Evolutionary conservation across 495 filamentous ascomycete species (phyloP).

Genomic region (Chaetomium fimeti): DNA sequence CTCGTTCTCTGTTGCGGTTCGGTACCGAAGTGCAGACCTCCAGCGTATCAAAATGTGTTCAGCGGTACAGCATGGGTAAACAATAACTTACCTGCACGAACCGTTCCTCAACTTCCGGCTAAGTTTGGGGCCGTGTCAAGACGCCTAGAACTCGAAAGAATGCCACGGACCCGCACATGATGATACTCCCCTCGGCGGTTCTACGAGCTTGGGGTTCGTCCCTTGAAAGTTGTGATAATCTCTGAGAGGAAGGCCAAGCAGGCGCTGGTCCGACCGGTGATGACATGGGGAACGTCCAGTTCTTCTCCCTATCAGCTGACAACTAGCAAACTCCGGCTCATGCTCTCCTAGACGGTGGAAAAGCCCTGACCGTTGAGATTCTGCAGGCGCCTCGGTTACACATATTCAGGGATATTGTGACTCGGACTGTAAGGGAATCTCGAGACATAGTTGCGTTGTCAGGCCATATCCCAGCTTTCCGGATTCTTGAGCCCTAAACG

Average conservation of each 20-base stretch:
- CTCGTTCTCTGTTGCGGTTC: neutral
- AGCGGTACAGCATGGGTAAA: neutral
- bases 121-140: neutral
- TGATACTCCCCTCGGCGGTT: neutral
- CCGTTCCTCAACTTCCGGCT: neutral
- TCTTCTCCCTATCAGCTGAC: neutral
- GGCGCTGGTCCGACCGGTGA: neutral
- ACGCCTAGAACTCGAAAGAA: neutral
- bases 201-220: neutral
- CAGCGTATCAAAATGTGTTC: too few relatives aligned
- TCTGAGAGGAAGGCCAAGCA: neutral
- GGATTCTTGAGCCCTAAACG: neutral
- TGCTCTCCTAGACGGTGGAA: neutral
- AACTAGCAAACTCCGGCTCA: neutral
- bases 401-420: conserved; percentile 1
- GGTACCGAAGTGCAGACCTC: neutral
- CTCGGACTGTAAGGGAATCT: neutral
- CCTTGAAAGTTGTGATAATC: neutral
- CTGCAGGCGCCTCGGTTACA: conserved; percentile 13
- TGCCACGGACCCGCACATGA: neutral
- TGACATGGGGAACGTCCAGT: conserved; percentile 6
- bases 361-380: neutral
- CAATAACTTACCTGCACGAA: neutral
- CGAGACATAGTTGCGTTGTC: neutral
- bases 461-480: neutral